Percentiles rank a stretch among this genome's conserved stretches.
Evolutionary conservation across 2,329 filamentous ascomycete genomes (phyloP).

Genomic region (Escovopsis sp.): DNA sequence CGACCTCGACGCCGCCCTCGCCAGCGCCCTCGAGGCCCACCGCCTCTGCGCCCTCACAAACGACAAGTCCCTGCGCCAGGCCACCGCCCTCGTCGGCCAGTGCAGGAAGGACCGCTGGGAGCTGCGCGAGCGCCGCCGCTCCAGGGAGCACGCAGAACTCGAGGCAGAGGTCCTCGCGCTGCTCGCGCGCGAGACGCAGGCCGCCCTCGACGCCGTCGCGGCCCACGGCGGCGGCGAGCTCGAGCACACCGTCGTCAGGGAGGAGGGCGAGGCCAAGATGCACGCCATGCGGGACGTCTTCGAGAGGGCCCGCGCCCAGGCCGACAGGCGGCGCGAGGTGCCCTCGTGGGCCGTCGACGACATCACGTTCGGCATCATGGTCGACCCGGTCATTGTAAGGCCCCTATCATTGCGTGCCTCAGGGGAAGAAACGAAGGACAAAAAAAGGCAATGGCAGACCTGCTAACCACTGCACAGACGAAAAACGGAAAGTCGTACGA

Average conservation of each 20-base stretch:
- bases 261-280: constrained; percentile 34
- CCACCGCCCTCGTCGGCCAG: constrained; percentile 59
- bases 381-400: constrained; percentile 49
- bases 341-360: constrained; percentile 68
- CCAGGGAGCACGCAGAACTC: constrained; percentile 40
- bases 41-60: constrained; percentile 46
- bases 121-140: constrained; percentile 47
- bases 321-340: constrained; percentile 40
- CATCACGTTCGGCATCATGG: constrained; percentile 60
- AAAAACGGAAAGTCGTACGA: constrained; percentile 87
- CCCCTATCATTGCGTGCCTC: too few species aligned
- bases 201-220: constrained; percentile 19
- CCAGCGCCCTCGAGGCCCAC: constrained; percentile 59
- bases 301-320: constrained; percentile 30
- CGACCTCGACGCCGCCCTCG: constrained; percentile 54
- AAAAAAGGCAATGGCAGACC: too few species aligned
- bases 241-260: constrained; percentile 31
- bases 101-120: constrained; percentile 86
- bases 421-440: too few species aligned
- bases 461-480: constrained; percentile 30
- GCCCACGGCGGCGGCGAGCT: constrained; percentile 25
- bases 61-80: constrained; percentile 52
- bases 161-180: constrained; percentile 43
- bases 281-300: constrained; percentile 32
- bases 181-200: constrained; percentile 33